Evolutionary conservation across 1,284 basidiomycete genomes (phyloP).

Genomic region (Abortiporus biennis): DNA sequence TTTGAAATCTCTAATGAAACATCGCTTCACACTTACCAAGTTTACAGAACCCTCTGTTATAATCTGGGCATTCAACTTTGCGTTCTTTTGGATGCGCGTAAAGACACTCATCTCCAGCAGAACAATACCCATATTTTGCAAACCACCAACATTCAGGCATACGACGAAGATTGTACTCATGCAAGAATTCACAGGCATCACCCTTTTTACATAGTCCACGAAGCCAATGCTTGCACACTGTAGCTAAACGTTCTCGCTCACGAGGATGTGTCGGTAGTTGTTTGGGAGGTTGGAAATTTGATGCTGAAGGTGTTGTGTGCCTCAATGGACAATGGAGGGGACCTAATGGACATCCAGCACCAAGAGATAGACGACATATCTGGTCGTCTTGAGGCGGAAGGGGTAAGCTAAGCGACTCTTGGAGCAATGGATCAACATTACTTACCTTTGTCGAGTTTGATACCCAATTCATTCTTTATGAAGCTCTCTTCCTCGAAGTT

Average conservation of each 20-base stretch:
- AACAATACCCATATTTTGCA: constrained; percentile 97
- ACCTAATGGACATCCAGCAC: constrained; percentile 84
- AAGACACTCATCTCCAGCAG: constrained; percentile 95
- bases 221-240: constrained; percentile 99
- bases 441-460: constrained; percentile 91
- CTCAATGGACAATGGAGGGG: constrained; percentile 84
- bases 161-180: constrained; percentile 96
- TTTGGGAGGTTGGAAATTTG: constrained; percentile 86
- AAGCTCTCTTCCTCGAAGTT: constrained; percentile 82
- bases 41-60: constrained; percentile 93
- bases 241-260: constrained; percentile 82
- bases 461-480: constrained; percentile 77
- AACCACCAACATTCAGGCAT: constrained; percentile 99
- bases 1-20: constrained; percentile 2
- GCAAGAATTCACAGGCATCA: constrained; percentile 96
- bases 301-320: constrained; percentile 79
- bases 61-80: constrained; percentile 92
- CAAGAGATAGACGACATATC: constrained; percentile 81
- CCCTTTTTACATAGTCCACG: constrained; percentile 98
- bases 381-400: constrained; percentile 63
- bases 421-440: constrained; percentile 7
- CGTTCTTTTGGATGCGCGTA: constrained; percentile 97
- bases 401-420: not conserved
- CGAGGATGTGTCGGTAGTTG: constrained; percentile 75
- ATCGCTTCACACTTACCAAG: constrained; percentile 49